Evolutionary conservation across 306 rosid species (phyloP).

Genomic region (Vigna mungo): DNA sequence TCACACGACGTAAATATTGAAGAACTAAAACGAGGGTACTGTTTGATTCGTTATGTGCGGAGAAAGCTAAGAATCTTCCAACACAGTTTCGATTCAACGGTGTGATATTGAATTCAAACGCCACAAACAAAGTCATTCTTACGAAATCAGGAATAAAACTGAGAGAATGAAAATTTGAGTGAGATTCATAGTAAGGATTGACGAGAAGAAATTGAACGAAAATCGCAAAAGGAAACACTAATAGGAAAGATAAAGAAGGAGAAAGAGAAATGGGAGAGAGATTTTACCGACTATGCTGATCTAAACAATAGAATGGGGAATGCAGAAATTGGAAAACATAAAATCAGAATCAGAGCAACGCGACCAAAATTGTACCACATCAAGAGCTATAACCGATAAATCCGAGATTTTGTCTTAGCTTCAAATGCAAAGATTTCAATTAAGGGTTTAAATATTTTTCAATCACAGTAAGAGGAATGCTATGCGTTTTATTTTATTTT

Average conservation of each 20-base stretch:
- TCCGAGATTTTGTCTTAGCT: constrained; percentile 48
- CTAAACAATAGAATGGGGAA: constrained; percentile 36
- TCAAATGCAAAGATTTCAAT: constrained; percentile 17
- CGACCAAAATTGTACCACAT: constrained; percentile 19
- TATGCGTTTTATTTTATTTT: too few species aligned
- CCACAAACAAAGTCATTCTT: not conserved
- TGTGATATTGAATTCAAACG: constrained; percentile 33
- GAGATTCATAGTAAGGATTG: constrained; percentile 19
- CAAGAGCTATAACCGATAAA: constrained; percentile 25
- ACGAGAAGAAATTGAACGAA: constrained; percentile 39
- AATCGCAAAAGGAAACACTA: constrained; percentile 14
- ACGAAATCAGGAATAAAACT: not conserved
- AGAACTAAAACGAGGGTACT: constrained; percentile 33
- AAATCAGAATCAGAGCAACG: constrained; percentile 33
- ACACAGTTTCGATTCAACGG: constrained; percentile 36
- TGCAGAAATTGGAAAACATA: constrained; percentile 29
- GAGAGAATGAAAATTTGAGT: constrained; percentile 11
- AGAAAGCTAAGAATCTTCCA: constrained; percentile 43
- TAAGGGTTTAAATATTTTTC: not conserved
- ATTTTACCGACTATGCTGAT: constrained; percentile 38
- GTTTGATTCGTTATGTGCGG: constrained; percentile 43
- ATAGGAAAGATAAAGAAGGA: not conserved
- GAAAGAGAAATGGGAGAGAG: not conserved
- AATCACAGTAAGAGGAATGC: too few species aligned
- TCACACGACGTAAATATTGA: not conserved